A percentile compares a stretch with the other conserved stretches of the same genome.
Evolutionary conservation across 441 rosid genomes (phyloP).

Genomic region (Dalechampia spathulata): DNA sequence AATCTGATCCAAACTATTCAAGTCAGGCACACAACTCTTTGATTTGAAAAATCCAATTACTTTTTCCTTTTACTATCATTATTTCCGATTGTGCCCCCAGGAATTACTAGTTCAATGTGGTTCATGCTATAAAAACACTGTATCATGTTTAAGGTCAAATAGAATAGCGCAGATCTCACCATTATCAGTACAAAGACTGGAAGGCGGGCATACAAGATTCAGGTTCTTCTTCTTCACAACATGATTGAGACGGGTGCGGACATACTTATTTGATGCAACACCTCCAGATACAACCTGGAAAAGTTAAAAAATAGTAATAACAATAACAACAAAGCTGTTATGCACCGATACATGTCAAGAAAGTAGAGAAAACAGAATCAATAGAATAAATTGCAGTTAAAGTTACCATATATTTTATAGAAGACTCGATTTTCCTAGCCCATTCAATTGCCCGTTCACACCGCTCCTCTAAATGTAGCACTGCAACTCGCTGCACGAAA

Average conservation of each 20-base stretch:
- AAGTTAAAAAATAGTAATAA: slow-evolving; percentile 10
- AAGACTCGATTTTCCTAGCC: slow-evolving; percentile 86
- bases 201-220: slow-evolving; percentile 82
- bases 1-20: not conserved
- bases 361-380: slow-evolving; percentile 9
- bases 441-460: slow-evolving; percentile 88
- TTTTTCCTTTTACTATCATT: not conserved
- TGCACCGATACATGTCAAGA: slow-evolving; percentile 9
- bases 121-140: not conserved
- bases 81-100: not conserved
- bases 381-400: slow-evolving; percentile 1
- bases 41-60: not conserved
- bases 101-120: not conserved
- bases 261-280: slow-evolving; percentile 84
- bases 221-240: slow-evolving; percentile 59
- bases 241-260: slow-evolving; percentile 51
- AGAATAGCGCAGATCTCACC: slow-evolving; percentile 33
- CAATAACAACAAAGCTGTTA: slow-evolving; percentile 6
- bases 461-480: slow-evolving; percentile 87
- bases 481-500: slow-evolving; percentile 73
- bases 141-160: slow-evolving; percentile 2
- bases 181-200: slow-evolving; percentile 86
- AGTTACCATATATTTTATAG: slow-evolving; percentile 65
- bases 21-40: not conserved
- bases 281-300: slow-evolving; percentile 91